Evolutionary conservation across 805 yeast genomes (phyloP).

Genomic region (Lipomyces chichibuensis): DNA sequence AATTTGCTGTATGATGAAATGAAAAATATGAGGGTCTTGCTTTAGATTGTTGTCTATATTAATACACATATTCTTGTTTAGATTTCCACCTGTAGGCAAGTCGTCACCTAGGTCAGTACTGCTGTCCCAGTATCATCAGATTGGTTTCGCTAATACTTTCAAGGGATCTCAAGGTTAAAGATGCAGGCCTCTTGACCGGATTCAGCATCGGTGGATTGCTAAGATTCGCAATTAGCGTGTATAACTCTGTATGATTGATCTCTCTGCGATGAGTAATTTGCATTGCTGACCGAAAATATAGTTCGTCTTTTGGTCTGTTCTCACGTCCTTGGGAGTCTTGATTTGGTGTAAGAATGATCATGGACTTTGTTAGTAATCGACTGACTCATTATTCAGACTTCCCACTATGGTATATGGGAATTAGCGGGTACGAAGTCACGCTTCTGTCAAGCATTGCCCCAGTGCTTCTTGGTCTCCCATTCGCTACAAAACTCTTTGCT

Average conservation of each 20-base stretch:
- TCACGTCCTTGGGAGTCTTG: slow-evolving; percentile 79
- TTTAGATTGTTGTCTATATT: slow-evolving; percentile 6
- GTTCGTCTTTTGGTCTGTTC: slow-evolving; percentile 80
- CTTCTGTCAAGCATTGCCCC: slow-evolving; percentile 64
- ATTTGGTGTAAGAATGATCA: slow-evolving; percentile 64
- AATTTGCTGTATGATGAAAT: slow-evolving; percentile 20
- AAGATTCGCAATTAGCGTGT: slow-evolving; percentile 43
- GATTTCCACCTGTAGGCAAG: slow-evolving; percentile 14
- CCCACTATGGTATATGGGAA: slow-evolving; percentile 98
- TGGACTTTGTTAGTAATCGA: background rate
- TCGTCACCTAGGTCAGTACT: slow-evolving; percentile 4
- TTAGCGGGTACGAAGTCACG: slow-evolving; percentile 80
- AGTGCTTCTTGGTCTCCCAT: slow-evolving; percentile 54
- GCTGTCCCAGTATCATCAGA: background rate
- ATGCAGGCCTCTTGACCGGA: slow-evolving; percentile 26
- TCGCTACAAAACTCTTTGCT: slow-evolving; percentile 48
- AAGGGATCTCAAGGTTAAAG: slow-evolving; percentile 6
- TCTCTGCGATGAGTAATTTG: background rate
- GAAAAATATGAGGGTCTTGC: background rate
- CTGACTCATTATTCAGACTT: slow-evolving; percentile 50
- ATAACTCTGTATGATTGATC: slow-evolving; percentile 48
- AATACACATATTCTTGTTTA: slow-evolving; percentile 12
- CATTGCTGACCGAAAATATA: slow-evolving; percentile 43
- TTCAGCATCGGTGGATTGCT: slow-evolving; percentile 35
- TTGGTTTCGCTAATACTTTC: slow-evolving; percentile 6